Evolutionary conservation across 2,329 filamentous ascomycete species (phyloP), one percentile per base, ranked within the genome.

Genomic region (Aspergillus piperis): DNA sequence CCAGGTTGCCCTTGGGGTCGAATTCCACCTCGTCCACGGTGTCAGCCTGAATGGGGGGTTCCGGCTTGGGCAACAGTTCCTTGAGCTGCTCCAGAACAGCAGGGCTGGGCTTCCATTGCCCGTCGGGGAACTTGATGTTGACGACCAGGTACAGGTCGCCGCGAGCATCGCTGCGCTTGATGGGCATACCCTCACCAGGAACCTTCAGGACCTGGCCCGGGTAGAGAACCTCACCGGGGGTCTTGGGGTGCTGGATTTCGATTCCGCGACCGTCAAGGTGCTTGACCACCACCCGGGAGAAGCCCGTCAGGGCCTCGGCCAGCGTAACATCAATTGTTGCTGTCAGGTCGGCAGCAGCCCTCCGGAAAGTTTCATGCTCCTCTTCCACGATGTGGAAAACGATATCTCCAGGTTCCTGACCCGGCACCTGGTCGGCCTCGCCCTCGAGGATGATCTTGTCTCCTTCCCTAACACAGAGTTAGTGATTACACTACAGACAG

Each of bases 241-340:
- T 83, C 70, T 90, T 86, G 15, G 90, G 86, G 66, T 95, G 89
- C 57, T 88, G 84, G 50, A 99, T 82, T 60, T 89, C 85, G 61
- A 99, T 94, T 30, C 95, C 95, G 59, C 95, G 87, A 30, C 94
- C 95, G 72, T 99, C 95, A 8, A 99, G 87, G 75, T 99, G 95
- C 70, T 90, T 95, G 64, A 99, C 72, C 1, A 97, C 92, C 5
- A 96, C 90, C 38, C 94, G 87, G 54, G 91, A 91, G 81, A 99
- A 97, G 13, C 95, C 95, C 8, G 87, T 88, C 54, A 99, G 80
- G 0, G 95, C 88, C 76, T 99, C 95, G 8, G 86, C 86, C 13
- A 99, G 82, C 3, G 90, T 91, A 65, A 99, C 83, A 39, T 90
- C 86, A 48, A 99, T 80, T 61, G 92, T 88, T 1, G 93, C 91